Conservation (phyloP, 768 basidiomycete genomes). For the Leccinum fibrillosum region DNA sequence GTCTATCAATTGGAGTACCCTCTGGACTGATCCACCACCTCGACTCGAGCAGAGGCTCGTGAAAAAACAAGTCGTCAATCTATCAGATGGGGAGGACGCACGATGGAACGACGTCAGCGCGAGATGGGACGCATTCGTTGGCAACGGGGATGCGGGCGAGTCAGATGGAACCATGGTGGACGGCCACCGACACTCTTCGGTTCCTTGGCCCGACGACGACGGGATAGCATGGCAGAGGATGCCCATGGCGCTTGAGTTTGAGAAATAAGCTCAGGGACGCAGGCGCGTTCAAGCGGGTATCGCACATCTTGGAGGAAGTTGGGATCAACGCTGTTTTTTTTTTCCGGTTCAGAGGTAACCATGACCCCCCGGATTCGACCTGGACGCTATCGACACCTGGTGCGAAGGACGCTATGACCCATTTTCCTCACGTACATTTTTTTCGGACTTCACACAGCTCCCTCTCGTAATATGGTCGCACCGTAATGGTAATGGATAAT, state of each 20-base stretch:
- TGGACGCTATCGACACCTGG: not conserved
- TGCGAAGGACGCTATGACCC: too few relatives aligned
- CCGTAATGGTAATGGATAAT: too few relatives aligned
- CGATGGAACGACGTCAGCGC: conserved; percentile 54
- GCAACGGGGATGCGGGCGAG: conserved; percentile 22
- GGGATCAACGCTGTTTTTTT: conserved; percentile 37
- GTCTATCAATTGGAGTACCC: conserved; percentile 52
- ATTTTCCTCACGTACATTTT: too few relatives aligned
- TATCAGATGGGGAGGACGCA: conserved; percentile 25
- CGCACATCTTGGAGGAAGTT: conserved; percentile 34
- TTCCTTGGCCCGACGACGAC: conserved; percentile 23
- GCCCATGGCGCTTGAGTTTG: conserved; percentile 35
- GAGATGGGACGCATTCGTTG: conserved; percentile 50
- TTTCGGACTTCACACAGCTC: too few relatives aligned
- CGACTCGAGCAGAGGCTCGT: conserved; percentile 56
- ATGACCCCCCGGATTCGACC: not conserved
- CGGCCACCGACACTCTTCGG: not conserved
- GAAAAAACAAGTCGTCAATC: conserved; percentile 33
- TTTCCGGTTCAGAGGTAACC: not conserved
- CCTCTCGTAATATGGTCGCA: too few relatives aligned
- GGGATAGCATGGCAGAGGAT: conserved; percentile 52
- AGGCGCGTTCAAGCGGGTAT: conserved; percentile 15
- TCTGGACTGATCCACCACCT: conserved; percentile 67
- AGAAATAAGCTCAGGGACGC: conserved; percentile 20
- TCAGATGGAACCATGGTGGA: conserved; percentile 6